phyloP scores from a whole-genome alignment of 2,329 filamentous ascomycete genomes.

The Chalaropsis thielavioides region DNA sequence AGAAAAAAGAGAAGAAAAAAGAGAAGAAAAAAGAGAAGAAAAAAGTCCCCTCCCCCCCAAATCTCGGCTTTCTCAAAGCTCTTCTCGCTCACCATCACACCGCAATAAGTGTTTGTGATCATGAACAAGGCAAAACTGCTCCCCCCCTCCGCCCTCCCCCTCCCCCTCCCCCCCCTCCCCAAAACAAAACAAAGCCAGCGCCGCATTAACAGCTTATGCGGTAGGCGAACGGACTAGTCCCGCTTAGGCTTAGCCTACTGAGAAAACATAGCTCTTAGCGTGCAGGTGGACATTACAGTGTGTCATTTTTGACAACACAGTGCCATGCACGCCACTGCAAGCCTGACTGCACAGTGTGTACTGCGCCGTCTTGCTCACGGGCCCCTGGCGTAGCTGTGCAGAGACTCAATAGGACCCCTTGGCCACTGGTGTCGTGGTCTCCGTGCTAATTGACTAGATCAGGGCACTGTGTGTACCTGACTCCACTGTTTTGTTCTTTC shows the following conservation, averaged over 20 bases:
- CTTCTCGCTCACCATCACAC: no score
- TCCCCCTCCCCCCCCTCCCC: no score
- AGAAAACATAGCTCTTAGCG: not conserved
- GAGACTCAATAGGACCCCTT: not conserved
- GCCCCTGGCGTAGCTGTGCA: not conserved
- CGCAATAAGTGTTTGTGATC: not conserved
- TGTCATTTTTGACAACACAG: not conserved
- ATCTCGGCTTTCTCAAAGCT: no score
- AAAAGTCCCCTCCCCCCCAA: no score
- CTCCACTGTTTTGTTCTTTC: not conserved
- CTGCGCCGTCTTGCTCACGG: not conserved
- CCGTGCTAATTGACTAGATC: not conserved
- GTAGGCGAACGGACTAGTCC: not conserved
- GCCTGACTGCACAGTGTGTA: not conserved
- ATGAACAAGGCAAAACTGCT: not conserved
- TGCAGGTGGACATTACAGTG: not conserved
- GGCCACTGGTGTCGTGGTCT: not conserved
- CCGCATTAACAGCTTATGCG: not conserved
- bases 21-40: not conserved
- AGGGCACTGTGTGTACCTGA: constrained; percentile 2
- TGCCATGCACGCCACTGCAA: no score
- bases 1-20: not conserved
- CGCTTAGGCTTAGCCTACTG: not conserved
- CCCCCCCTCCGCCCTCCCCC: not conserved
- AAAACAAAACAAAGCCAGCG: not conserved